Conservation (phyloP, 2,329 filamentous ascomycete species). For the Triangularia setosa region DNA sequence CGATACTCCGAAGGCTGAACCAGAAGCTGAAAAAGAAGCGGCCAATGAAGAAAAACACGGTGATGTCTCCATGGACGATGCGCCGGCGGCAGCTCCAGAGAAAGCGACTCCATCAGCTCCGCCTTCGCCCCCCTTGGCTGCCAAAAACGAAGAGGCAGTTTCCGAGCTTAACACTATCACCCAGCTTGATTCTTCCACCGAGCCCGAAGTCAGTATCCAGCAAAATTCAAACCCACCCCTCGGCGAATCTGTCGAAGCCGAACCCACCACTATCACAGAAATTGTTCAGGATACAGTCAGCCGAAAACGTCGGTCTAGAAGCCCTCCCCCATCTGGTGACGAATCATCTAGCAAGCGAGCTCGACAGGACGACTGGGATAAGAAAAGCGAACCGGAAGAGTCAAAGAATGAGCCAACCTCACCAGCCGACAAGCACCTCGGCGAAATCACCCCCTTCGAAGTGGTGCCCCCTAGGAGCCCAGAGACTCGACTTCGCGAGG, state of each 20-base stretch:
- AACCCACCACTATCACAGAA: constrained; percentile 16
- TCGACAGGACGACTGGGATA: constrained; percentile 6
- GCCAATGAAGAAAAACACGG: background rate
- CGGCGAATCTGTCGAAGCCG: background rate
- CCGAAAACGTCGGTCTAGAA: constrained; percentile 27
- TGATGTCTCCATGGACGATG: background rate
- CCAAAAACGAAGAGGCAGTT: background rate
- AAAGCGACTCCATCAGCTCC: background rate
- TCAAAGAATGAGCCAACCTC: background rate
- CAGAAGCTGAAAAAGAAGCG: constrained; percentile 15
- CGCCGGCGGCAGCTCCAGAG: background rate
- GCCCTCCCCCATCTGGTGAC: constrained; percentile 24
- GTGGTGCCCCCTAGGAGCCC: background rate
- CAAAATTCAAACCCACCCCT: background rate
- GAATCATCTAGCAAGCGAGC: constrained; percentile 24
- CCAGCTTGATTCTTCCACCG: background rate
- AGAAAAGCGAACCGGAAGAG: background rate
- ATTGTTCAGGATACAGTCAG: constrained; percentile 21
- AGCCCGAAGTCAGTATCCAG: background rate
- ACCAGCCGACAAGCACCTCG: background rate
- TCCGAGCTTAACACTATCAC: background rate
- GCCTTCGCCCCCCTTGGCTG: background rate
- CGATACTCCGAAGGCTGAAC: constrained; percentile 1
- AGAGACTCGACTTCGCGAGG: background rate
- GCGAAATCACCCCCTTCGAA: background rate